A percentile compares a stretch with the other conserved stretches of the same genome.
phyloP scores from a whole-genome alignment of 2,329 filamentous ascomycete species.

The Cordyceps militaris region DNA sequence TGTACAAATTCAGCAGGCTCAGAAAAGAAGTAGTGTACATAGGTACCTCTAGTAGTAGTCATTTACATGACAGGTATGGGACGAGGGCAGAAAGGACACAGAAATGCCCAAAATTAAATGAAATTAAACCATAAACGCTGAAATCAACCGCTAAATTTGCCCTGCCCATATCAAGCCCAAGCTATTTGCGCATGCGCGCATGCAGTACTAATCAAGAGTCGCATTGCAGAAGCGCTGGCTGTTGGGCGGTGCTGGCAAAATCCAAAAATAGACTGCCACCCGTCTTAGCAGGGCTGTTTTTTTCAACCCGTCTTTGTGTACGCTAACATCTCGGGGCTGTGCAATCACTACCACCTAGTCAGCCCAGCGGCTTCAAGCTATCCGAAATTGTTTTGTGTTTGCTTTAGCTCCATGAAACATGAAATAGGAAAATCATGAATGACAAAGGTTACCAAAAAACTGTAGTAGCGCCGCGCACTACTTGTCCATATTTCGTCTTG shows the following conservation, averaged over 20 bases:
- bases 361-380: neutral
- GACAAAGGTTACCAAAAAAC: neutral
- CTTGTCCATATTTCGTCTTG: too few species aligned
- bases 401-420: too few species aligned
- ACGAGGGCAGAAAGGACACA: neutral
- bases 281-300: too few species aligned
- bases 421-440: neutral
- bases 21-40: too few species aligned
- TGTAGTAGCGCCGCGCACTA: neutral
- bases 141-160: slow-evolving; percentile 2
- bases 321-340: neutral
- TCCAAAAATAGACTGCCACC: slow-evolving; percentile 1
- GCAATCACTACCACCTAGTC: neutral
- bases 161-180: neutral
- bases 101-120: neutral
- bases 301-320: too few species aligned
- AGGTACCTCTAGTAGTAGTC: too few species aligned
- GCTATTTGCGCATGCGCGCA: neutral
- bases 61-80: too few species aligned
- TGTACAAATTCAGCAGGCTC: too few species aligned
- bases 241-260: neutral
- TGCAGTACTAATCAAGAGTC: neutral
- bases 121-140: neutral
- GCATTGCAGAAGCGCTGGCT: neutral
- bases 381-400: neutral